Percentiles rank a stretch among this genome's conserved stretches.
Evolutionary conservation across 345 rosid genomes (phyloP).

Genomic region (Brassica incana): DNA sequence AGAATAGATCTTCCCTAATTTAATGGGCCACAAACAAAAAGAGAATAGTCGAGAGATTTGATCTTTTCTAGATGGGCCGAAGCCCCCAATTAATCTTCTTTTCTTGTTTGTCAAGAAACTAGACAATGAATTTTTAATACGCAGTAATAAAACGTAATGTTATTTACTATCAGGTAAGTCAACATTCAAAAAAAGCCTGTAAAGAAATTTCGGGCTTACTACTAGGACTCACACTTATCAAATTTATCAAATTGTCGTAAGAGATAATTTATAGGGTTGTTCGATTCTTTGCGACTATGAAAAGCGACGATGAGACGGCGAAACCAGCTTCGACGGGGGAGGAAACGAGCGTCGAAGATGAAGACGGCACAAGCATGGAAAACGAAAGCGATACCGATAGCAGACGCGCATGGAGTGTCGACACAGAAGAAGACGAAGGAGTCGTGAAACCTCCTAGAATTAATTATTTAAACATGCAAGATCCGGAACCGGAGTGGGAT

Average conservation of each 20-base stretch:
- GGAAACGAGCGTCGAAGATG: not conserved
- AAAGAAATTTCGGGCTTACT: not conserved
- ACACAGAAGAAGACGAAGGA: not conserved
- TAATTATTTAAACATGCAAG: not conserved
- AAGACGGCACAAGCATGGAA: not conserved
- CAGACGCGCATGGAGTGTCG: not conserved
- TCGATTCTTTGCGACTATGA: not conserved
- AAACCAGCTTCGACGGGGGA: not conserved
- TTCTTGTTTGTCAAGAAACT: too few relatives aligned
- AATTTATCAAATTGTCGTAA: not conserved
- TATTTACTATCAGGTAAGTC: not conserved
- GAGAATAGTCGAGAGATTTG: too few relatives aligned
- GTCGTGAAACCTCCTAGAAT: not conserved
- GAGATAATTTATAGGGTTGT: not conserved
- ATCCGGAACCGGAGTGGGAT: constrained; percentile 21
- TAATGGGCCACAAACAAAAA: too few relatives aligned
- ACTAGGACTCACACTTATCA: not conserved
- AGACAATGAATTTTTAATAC: too few relatives aligned
- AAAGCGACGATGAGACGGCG: not conserved
- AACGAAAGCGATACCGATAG: not conserved
- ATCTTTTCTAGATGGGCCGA: too few relatives aligned
- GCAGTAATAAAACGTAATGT: not conserved
- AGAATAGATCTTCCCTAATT: too few relatives aligned
- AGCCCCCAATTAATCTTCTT: too few relatives aligned
- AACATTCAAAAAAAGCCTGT: not conserved